A percentile compares a stretch with the other conserved stretches of the same genome.
Evolutionary conservation across 768 basidiomycete species (phyloP).

Genomic region (Lentinula sp.): DNA sequence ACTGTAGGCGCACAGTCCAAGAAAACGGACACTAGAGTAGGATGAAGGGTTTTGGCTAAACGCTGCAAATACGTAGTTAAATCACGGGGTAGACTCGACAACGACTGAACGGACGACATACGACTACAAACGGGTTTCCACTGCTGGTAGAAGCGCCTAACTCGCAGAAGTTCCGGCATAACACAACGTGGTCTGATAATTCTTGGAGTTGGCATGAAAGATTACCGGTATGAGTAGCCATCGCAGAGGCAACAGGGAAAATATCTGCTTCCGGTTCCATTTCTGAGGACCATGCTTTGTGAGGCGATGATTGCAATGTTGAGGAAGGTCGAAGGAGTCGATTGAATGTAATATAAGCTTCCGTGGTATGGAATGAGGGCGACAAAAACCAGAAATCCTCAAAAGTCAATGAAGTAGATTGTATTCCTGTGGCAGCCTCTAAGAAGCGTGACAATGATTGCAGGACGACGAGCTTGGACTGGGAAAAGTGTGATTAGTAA

Average conservation of each 20-base stretch:
- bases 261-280: not conserved
- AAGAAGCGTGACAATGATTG: constrained; percentile 70
- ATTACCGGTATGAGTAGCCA: not conserved
- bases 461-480: constrained; percentile 80
- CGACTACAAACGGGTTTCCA: constrained; percentile 10
- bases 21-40: constrained; percentile 76
- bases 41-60: constrained; percentile 69
- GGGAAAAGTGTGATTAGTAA: constrained; percentile 8
- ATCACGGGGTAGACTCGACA: not conserved
- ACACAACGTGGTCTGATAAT: not conserved
- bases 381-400: constrained; percentile 54
- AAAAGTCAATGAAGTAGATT: constrained; percentile 12
- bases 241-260: not conserved
- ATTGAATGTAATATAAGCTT: constrained; percentile 53
- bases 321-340: constrained; percentile 29
- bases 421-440: constrained; percentile 25
- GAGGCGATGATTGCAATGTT: not conserved
- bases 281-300: not conserved
- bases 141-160: not conserved
- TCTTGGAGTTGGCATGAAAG: not conserved
- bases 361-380: constrained; percentile 46
- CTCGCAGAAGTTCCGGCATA: not conserved
- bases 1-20: constrained; percentile 82
- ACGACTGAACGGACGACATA: constrained; percentile 2
- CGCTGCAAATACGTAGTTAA: constrained; percentile 35